Base-by-base conservation (phyloP, 768 basidiomycete genomes). In the Podaxis sp. region DNA sequence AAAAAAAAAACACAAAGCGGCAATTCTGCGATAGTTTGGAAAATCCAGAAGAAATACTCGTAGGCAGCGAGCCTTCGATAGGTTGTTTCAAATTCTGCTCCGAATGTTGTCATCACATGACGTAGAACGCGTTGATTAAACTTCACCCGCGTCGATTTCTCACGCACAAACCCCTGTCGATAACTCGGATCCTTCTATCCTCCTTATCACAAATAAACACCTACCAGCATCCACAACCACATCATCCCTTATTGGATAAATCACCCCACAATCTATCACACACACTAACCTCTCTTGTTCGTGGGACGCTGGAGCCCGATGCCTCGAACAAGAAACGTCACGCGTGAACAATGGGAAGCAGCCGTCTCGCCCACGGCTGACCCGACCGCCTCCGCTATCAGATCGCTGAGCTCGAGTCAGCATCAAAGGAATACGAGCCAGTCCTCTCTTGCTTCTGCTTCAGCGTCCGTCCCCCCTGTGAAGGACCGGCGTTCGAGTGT, bases 301-400 rank as follows among this genome's bases (percentile, higher is more conserved):
- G 54, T 30, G 28, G 24, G 24, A 10, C 50, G 56, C 40, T 41
- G 40, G 40, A 41, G 4, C n/a, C n/a, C n/a, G 33, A 74, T 73
- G 72, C 72, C 74, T 36, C 70, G 67, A 44, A 75, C 74, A 24
- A 66, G 70, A 33, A 75, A 73, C 63, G 56, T 73, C 8, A 66
- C 72, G 41, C 70, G 71, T 54, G 63, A 66, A 7, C 73, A 74
- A 55, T 71, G 72, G 72, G 66, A 68, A 40, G 62, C 71, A 28
- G 69, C 71, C 37, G 52, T 65, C 12, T 58, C 67, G 2, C 52
- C 40, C 7, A 48, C 54, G 2, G 64, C 49, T 36, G 62, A 67
- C 33, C 56, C 66, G 30, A 62, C 62, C 22, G 63, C 59, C n/a
- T 56, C 66, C 10, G 46, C 33, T 4, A 50, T 62, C 7, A 22